Evolutionary conservation across 1,284 basidiomycete species (phyloP).

Genomic region (Cutaneotrichosporon cavernicola): DNA sequence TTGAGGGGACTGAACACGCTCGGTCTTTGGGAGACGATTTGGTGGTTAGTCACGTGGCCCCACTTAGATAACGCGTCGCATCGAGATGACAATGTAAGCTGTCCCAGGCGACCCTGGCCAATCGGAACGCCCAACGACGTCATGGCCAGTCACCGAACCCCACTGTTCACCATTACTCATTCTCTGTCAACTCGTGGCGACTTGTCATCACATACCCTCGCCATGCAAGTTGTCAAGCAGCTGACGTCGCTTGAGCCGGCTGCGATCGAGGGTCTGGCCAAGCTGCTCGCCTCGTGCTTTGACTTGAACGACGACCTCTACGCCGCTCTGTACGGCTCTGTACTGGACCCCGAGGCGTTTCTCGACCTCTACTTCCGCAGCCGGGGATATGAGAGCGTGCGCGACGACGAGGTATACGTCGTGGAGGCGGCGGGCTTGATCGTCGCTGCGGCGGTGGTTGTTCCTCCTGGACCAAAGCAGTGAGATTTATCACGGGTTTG

Average conservation of each 20-base stretch:
- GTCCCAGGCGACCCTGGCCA: too few relatives aligned
- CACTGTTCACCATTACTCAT: too few relatives aligned
- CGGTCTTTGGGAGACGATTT: too few relatives aligned
- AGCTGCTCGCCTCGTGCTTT: slow-evolving; percentile 12
- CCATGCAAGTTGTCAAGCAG: slow-evolving; percentile 1
- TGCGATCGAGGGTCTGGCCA: slow-evolving; percentile 5
- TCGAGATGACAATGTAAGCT: too few relatives aligned
- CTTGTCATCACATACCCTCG: too few relatives aligned
- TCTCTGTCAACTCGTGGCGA: too few relatives aligned
- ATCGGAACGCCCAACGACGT: too few relatives aligned
- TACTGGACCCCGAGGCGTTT: neutral
- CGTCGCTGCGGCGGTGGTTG: slow-evolving; percentile 8
- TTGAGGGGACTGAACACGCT: too few relatives aligned
- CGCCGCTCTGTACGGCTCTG: slow-evolving; percentile 9
- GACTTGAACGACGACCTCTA: slow-evolving; percentile 11
- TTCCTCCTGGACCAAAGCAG: slow-evolving; percentile 2
- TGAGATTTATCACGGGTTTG: neutral
- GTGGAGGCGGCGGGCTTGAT: slow-evolving; percentile 4
- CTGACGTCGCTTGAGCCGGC: neutral
- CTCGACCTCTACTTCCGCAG: slow-evolving; percentile 5
- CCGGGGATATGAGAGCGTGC: slow-evolving; percentile 10
- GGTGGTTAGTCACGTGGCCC: too few relatives aligned
- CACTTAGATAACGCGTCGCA: too few relatives aligned
- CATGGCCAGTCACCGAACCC: too few relatives aligned
- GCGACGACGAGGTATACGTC: neutral